A percentile compares a stretch with the other conserved stretches of the same genome.
These are phyloP conservation scores for Candida boidinii DNA, from an alignment of 805 yeast genomes.

Conservation along the genomic window DNA sequence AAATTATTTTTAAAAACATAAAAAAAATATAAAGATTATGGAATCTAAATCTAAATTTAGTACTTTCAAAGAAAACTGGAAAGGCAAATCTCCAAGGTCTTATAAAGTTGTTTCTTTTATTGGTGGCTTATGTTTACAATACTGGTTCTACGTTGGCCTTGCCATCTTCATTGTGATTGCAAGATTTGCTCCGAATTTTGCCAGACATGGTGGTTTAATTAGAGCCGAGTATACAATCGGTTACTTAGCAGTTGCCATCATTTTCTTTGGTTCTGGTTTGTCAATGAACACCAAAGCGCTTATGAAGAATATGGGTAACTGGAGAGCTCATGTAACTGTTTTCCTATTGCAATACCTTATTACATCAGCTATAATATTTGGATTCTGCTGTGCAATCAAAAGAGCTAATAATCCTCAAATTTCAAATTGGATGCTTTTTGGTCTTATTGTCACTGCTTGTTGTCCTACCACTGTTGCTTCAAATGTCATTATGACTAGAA, in stretches of 20 bases:
- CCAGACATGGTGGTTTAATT: slow-evolving; percentile 72
- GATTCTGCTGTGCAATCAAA: slow-evolving; percentile 60
- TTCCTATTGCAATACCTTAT: slow-evolving; percentile 60
- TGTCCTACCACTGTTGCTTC: slow-evolving; percentile 92
- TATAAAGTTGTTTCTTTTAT: too few species aligned
- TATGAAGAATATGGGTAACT: slow-evolving; percentile 53
- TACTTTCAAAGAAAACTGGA: too few species aligned
- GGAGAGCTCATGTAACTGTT: slow-evolving; percentile 79
- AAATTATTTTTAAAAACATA: too few species aligned
- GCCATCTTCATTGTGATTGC: slow-evolving; percentile 73
- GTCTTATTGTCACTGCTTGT: slow-evolving; percentile 73
- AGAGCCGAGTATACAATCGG: slow-evolving; percentile 69
- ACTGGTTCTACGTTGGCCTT: slow-evolving; percentile 72
- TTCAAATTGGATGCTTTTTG: slow-evolving; percentile 71
- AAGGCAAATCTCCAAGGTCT: too few species aligned
- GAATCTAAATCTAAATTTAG: too few species aligned
- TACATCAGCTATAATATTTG: slow-evolving; percentile 43
- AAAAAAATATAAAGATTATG: too few species aligned
- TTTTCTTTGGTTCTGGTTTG: slow-evolving; percentile 74
- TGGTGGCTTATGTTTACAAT: too few species aligned
- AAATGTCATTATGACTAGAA: slow-evolving; percentile 85
- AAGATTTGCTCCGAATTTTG: slow-evolving; percentile 72
- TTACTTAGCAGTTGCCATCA: slow-evolving; percentile 81
- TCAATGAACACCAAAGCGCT: slow-evolving; percentile 63
- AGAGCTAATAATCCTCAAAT: slow-evolving; percentile 50